These are phyloP conservation scores for Camelina laxa DNA, from an alignment of 345 rosid genomes.

Conservation along the genomic window DNA sequence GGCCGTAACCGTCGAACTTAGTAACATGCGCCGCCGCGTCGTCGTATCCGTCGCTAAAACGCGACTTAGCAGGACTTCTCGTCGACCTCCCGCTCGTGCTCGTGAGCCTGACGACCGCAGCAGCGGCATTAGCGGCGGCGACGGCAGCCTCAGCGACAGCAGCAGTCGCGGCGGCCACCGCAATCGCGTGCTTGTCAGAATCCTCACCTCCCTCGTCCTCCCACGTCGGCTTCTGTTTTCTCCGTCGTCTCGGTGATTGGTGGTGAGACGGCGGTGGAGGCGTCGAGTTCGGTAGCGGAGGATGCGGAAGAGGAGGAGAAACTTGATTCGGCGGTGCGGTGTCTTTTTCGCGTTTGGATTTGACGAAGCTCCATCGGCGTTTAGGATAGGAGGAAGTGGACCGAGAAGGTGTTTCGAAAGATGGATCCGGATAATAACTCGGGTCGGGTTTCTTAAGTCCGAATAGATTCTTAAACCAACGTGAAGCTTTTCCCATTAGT, in stretches of 20 bases:
- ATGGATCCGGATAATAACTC: constrained; percentile 32
- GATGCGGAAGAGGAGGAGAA: neutral
- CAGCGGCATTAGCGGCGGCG: constrained; percentile 79
- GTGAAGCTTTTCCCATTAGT: constrained; percentile 80
- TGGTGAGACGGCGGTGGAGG: constrained; percentile 22
- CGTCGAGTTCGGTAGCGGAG: constrained; percentile 7
- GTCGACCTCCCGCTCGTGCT: constrained; percentile 71
- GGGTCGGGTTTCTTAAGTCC: constrained; percentile 69
- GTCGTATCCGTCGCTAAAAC: constrained; percentile 22
- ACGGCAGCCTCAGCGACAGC: constrained; percentile 83
- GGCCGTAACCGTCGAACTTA: constrained; percentile 28
- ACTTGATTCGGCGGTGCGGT: constrained; percentile 15
- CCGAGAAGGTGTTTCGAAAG: constrained; percentile 30
- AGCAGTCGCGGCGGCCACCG: constrained; percentile 83
- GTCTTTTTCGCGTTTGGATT: constrained; percentile 58
- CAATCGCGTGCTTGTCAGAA: constrained; percentile 65
- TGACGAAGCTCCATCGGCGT: constrained; percentile 91
- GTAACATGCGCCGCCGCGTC: constrained; percentile 42
- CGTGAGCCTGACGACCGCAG: constrained; percentile 71
- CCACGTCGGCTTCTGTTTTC: constrained; percentile 27
- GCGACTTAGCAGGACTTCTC: constrained; percentile 25
- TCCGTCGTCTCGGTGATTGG: constrained; percentile 32
- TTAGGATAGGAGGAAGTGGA: constrained; percentile 40
- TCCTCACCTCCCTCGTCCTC: constrained; percentile 40
- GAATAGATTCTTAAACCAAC: constrained; percentile 73